These are phyloP conservation scores for Nothophytophthora sp. DNA, from an alignment of 352 stramenopile species.

Conservation along the genomic window DNA sequence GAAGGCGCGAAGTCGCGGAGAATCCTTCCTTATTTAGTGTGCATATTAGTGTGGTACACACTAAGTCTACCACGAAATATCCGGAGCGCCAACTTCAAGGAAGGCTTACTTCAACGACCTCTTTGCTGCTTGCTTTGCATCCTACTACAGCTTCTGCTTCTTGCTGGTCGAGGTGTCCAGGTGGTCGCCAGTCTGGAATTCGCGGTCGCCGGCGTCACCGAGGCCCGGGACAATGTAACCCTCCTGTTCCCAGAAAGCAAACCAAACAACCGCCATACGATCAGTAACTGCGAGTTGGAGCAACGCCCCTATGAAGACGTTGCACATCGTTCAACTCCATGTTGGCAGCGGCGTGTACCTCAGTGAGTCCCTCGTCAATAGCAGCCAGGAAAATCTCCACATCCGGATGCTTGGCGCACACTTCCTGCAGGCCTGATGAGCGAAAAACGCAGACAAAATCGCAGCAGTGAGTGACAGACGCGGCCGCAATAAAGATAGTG, in stretches of 20 bases:
- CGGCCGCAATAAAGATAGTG: not conserved
- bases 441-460: too few species aligned
- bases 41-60: too few species aligned
- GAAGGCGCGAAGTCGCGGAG: too few species aligned
- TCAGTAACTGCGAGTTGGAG: too few species aligned
- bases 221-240: conserved; percentile 84
- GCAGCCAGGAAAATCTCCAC: conserved; percentile 79
- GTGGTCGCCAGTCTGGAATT: conserved; percentile 78
- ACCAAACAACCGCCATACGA: not conserved
- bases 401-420: conserved; percentile 74
- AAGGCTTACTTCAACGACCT: too few species aligned
- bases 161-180: conserved; percentile 44
- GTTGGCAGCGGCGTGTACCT: conserved; percentile 55
- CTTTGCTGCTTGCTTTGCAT: too few species aligned
- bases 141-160: conserved; percentile 70
- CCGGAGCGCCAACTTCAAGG: too few species aligned
- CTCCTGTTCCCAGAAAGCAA: conserved; percentile 48
- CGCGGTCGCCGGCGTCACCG: conserved; percentile 79
- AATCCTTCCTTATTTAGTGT: conserved; percentile 16
- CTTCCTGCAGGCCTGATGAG: conserved; percentile 77
- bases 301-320: too few species aligned
- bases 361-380: conserved; percentile 75
- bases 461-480: not conserved
- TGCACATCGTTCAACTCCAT: too few species aligned
- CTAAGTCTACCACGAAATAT: not conserved